A percentile compares a stretch with the other conserved stretches of the same genome.
phyloP scores from a whole-genome alignment of 1,139 yeast species.

The Pichiaceae sp. region DNA sequence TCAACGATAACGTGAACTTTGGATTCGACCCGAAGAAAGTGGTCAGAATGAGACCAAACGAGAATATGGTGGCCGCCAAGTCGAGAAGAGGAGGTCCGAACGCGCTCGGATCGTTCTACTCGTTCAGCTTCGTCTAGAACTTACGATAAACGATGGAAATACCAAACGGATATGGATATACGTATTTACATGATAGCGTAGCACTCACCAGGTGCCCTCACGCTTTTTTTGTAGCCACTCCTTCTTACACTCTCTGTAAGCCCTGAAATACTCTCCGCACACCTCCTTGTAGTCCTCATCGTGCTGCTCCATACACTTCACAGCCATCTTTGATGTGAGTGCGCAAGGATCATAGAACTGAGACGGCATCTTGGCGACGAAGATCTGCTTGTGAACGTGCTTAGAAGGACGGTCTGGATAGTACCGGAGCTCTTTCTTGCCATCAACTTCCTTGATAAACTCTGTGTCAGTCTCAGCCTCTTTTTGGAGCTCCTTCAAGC shows the following conservation, averaged over 20 bases:
- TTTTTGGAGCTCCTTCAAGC: neutral
- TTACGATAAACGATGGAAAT: neutral
- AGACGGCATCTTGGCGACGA: slow-evolving; percentile 65
- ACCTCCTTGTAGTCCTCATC: slow-evolving; percentile 52
- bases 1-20: slow-evolving; percentile 16
- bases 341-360: slow-evolving; percentile 90
- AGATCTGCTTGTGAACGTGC: slow-evolving; percentile 51
- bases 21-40: slow-evolving; percentile 14
- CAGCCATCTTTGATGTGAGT: slow-evolving; percentile 79
- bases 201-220: slow-evolving; percentile 24
- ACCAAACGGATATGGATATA: neutral
- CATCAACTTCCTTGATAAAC: slow-evolving; percentile 40
- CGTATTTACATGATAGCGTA: slow-evolving; percentile 1
- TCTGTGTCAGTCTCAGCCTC: slow-evolving; percentile 5
- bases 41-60: slow-evolving; percentile 13
- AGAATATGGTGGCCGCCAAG: slow-evolving; percentile 4
- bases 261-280: slow-evolving; percentile 83
- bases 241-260: slow-evolving; percentile 84
- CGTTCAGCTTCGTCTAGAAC: slow-evolving; percentile 15
- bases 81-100: slow-evolving; percentile 7
- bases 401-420: slow-evolving; percentile 79
- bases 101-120: slow-evolving; percentile 14
- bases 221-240: slow-evolving; percentile 46
- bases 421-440: slow-evolving; percentile 49
- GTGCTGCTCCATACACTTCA: slow-evolving; percentile 73